A percentile compares a stretch with the other conserved stretches of the same genome.
These are phyloP conservation scores for Aspergillus ellipticus DNA, from an alignment of 495 filamentous ascomycete genomes.

Conservation along the genomic window DNA sequence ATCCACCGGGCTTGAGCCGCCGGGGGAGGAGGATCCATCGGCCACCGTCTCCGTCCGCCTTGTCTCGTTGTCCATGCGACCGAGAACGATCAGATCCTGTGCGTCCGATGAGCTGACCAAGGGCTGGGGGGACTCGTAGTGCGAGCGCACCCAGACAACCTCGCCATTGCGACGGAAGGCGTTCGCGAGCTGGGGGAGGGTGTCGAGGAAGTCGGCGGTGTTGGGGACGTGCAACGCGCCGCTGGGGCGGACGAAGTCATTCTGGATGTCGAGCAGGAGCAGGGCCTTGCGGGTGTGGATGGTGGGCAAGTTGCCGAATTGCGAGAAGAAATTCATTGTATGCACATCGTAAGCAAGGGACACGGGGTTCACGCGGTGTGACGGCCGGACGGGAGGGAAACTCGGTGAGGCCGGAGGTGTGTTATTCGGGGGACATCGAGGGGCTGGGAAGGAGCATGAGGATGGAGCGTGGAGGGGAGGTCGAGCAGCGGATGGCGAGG, in stretches of 20 bases:
- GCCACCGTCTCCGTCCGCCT: constrained; percentile 7
- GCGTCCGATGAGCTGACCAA: constrained; percentile 41
- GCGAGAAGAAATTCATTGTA: constrained; percentile 37
- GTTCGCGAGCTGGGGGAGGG: constrained; percentile 60
- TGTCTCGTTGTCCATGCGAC: constrained; percentile 16
- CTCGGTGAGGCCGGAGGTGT: too few relatives aligned
- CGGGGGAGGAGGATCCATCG: constrained; percentile 8
- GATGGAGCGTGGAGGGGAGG: too few relatives aligned
- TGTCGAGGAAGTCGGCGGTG: constrained; percentile 63
- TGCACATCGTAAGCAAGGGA: constrained; percentile 12
- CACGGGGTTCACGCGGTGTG: neutral
- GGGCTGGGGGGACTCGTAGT: constrained; percentile 60
- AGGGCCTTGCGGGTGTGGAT: constrained; percentile 78
- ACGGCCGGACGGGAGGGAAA: too few relatives aligned
- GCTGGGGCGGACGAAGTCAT: constrained; percentile 75
- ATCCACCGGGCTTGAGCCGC: constrained; percentile 28
- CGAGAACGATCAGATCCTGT: constrained; percentile 38
- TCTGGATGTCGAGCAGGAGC: constrained; percentile 83
- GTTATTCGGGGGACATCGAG: too few relatives aligned
- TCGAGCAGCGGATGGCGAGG: too few relatives aligned
- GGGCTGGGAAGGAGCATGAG: too few relatives aligned
- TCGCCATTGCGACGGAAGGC: constrained; percentile 75
- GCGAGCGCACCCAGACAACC: constrained; percentile 83
- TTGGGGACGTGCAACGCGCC: constrained; percentile 66
- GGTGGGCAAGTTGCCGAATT: constrained; percentile 38